These are phyloP conservation scores for Picea mariana DNA, from an alignment of 83 land plant species.

Conservation along the genomic window DNA sequence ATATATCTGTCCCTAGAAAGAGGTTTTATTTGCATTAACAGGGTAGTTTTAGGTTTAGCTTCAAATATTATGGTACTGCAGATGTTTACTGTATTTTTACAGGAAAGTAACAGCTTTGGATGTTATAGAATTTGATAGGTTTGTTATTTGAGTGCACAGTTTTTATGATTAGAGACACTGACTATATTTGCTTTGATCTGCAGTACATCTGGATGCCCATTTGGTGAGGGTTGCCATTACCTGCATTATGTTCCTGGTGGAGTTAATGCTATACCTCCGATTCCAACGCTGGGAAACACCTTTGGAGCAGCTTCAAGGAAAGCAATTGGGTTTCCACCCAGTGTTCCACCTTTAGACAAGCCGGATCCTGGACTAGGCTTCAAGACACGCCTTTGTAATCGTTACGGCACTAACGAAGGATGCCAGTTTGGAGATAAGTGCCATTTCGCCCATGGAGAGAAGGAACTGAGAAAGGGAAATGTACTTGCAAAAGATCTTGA, in stretches of 20 bases:
- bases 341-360: too few species aligned
- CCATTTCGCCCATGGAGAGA: conserved; percentile 80
- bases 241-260: conserved; percentile 92
- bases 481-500: conserved; percentile 22
- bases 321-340: conserved; percentile 13
- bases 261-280: not conserved
- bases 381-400: conserved; percentile 66
- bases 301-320: conserved; percentile 30
- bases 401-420: conserved; percentile 61
- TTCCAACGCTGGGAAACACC: conserved; percentile 29
- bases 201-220: conserved; percentile 90
- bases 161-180: too few species aligned
- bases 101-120: too few species aligned
- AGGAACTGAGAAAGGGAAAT: conserved; percentile 60
- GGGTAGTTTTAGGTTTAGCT: too few species aligned
- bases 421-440: conserved; percentile 82
- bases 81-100: too few species aligned
- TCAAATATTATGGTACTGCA: too few species aligned
- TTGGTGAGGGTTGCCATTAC: conserved; percentile 87
- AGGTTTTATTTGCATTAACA: too few species aligned
- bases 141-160: too few species aligned
- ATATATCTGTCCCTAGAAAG: too few species aligned
- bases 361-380: conserved; percentile 20
- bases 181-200: not conserved
- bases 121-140: too few species aligned